Base-by-base conservation (phyloP, 495 filamentous ascomycete genomes). In the Xylaria castorea region DNA sequence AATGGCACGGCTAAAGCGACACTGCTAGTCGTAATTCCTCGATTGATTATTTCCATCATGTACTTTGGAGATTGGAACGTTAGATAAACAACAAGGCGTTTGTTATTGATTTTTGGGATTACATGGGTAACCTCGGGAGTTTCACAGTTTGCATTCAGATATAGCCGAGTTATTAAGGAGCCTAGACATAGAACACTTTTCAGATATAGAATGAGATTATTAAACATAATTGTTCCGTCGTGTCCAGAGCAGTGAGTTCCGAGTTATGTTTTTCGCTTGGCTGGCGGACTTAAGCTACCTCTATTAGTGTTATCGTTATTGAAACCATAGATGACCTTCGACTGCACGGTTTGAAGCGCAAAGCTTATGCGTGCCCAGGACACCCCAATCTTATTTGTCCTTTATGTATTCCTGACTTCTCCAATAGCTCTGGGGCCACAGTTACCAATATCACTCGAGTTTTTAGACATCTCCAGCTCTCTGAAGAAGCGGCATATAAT, bases 1-100 rank as follows among this genome's bases (percentile, higher is more conserved):
- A 71, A 85, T 85, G 84, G 68, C 70, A 51, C 53, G 69, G 3
- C 73, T 75, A 0, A 65, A 63, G 69, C 40, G 72, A 25, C 57
- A 70, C 30, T 70, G 67, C 38, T 70, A 62, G 20, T 18, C 44
- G 25, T 8, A 51, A 12, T 32, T 51, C n/a, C 20, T 25, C 9
- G 20, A 25, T 51, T 25, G 20, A 25, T 51, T 51, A 2, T 48
- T 22, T 25, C 22, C 50, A 14, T 57, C 53, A 1, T 32, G 25
- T 1, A 32, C 3, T 18, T 12, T 3, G 53, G 27, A 57, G 18
- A 18, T 57, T 53, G 50, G 53, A 18, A 18, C 5, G 7, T 32
- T 7, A 32, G 14, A 32, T 55, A 11, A 30, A 4, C 25, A 57
- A 57, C 14, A 57, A 18, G 53, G 53, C 53, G 53, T 57, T 57